A percentile compares a stretch with the other conserved stretches of the same genome.
phyloP scores from a whole-genome alignment of 2,329 filamentous ascomycete species.

The Colletotrichum lentis region DNA sequence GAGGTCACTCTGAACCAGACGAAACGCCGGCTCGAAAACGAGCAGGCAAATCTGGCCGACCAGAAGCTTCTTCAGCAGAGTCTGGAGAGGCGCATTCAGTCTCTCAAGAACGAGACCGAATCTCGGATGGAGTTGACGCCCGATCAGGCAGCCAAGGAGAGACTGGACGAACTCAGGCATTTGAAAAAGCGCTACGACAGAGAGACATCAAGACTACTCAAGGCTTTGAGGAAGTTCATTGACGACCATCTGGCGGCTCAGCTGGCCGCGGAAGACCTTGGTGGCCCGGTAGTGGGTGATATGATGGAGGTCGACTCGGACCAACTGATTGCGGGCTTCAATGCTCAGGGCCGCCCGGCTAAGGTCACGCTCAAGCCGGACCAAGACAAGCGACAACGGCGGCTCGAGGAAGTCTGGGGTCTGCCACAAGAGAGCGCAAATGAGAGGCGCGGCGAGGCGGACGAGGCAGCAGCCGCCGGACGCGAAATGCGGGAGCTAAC shows the following conservation, averaged over 20 bases:
- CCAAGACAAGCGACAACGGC: slow-evolving; percentile 63
- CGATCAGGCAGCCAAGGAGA: slow-evolving; percentile 68
- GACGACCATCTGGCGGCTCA: slow-evolving; percentile 74
- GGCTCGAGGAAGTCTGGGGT: slow-evolving; percentile 72
- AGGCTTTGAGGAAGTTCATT: slow-evolving; percentile 74
- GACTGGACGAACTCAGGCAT: slow-evolving; percentile 66
- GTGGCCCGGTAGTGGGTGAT: slow-evolving; percentile 82
- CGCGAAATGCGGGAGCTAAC: slow-evolving; percentile 67
- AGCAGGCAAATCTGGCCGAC: slow-evolving; percentile 61
- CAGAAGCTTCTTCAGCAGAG: slow-evolving; percentile 64
- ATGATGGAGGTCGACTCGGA: slow-evolving; percentile 70
- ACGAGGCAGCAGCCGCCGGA: slow-evolving; percentile 61
- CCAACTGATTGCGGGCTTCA: slow-evolving; percentile 67
- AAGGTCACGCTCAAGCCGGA: slow-evolving; percentile 55
- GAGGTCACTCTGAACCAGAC: slow-evolving; percentile 53
- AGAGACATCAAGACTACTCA: slow-evolving; percentile 68
- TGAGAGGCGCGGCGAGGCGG: slow-evolving; percentile 45
- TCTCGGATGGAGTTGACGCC: slow-evolving; percentile 66
- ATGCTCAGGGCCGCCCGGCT: slow-evolving; percentile 64
- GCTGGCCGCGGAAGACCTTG: slow-evolving; percentile 83
- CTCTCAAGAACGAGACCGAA: slow-evolving; percentile 65
- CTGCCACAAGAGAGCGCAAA: slow-evolving; percentile 34
- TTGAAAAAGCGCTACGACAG: slow-evolving; percentile 68
- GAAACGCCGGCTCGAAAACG: slow-evolving; percentile 58
- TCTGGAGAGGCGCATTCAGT: slow-evolving; percentile 64